Percentiles rank a stretch among this genome's conserved stretches.
These are phyloP conservation scores for Filobasidium uniguttulatum DNA, from an alignment of 1,284 basidiomycete genomes.

Conservation along the genomic window DNA sequence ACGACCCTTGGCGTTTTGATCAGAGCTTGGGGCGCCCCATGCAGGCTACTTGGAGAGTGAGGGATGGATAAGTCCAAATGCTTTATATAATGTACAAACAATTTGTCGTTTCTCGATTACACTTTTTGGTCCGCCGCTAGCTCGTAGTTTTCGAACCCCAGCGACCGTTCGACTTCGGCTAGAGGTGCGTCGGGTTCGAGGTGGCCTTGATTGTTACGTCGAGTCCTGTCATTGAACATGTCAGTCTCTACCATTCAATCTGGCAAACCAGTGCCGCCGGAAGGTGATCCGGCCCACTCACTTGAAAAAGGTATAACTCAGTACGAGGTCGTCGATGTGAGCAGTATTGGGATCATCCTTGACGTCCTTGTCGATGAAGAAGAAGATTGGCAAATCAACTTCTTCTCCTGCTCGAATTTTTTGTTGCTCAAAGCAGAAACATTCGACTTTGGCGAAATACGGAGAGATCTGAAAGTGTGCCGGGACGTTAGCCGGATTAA, in stretches of 20 bases:
- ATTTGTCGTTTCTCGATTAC: neutral
- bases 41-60: too few relatives aligned
- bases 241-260: constrained; percentile 6
- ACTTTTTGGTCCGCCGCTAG: constrained; percentile 10
- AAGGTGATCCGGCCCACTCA: too few relatives aligned
- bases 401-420: constrained; percentile 88
- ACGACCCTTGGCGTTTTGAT: too few relatives aligned
- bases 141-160: constrained; percentile 46
- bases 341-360: constrained; percentile 78
- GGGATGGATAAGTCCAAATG: too few relatives aligned
- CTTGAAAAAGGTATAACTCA: constrained; percentile 97
- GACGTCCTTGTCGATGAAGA: constrained; percentile 97
- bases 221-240: constrained; percentile 44
- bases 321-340: constrained; percentile 76
- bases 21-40: too few relatives aligned
- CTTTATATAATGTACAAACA: too few relatives aligned
- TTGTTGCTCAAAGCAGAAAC: constrained; percentile 99
- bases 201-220: constrained; percentile 64
- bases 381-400: constrained; percentile 94
- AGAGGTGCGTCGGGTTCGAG: constrained; percentile 72
- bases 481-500: neutral
- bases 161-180: constrained; percentile 57
- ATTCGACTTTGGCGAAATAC: constrained; percentile 98
- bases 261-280: neutral
- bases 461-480: constrained; percentile 61